Percentiles rank a stretch among this genome's conserved stretches.
These are phyloP conservation scores for Leccinum obscurum DNA, from an alignment of 768 basidiomycete genomes.

Conservation along the genomic window DNA sequence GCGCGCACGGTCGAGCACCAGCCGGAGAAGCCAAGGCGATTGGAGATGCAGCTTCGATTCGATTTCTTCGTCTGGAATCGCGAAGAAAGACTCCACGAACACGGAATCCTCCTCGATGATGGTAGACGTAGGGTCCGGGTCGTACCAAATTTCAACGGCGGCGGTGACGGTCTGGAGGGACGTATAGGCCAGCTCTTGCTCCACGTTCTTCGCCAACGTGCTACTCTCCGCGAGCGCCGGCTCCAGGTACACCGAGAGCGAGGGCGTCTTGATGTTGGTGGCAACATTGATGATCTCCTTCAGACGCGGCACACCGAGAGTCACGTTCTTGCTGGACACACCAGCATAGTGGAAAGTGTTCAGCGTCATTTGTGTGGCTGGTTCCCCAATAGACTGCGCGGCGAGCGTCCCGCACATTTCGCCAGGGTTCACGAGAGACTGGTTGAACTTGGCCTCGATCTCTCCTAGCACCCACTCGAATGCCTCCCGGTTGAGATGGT, in stretches of 20 bases:
- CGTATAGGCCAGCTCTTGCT: slow-evolving; percentile 92
- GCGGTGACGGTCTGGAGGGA: slow-evolving; percentile 92
- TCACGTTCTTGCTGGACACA: slow-evolving; percentile 99
- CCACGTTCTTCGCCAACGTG: slow-evolving; percentile 78
- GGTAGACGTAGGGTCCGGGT: slow-evolving; percentile 87
- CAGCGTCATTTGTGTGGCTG: slow-evolving; percentile 98
- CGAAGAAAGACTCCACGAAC: slow-evolving; percentile 99
- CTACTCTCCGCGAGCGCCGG: slow-evolving; percentile 64
- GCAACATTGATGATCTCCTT: slow-evolving; percentile 99
- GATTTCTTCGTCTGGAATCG: slow-evolving; percentile 96
- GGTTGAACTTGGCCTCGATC: slow-evolving; percentile 94
- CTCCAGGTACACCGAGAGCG: slow-evolving; percentile 87
- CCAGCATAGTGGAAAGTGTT: slow-evolving; percentile 99
- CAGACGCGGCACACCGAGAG: slow-evolving; percentile 96
- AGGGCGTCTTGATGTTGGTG: slow-evolving; percentile 97
- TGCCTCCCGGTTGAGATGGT: slow-evolving; percentile 87
- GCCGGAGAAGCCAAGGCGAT: slow-evolving; percentile 96
- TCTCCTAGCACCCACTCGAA: slow-evolving; percentile 98
- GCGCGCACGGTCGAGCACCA: slow-evolving; percentile 94
- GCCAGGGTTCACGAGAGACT: slow-evolving; percentile 87
- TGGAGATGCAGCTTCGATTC: slow-evolving; percentile 88
- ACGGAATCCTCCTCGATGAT: slow-evolving; percentile 95
- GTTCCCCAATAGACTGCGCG: slow-evolving; percentile 99
- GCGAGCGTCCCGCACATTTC: slow-evolving; percentile 99
- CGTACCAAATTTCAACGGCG: slow-evolving; percentile 97